Percentiles rank a stretch among this genome's conserved stretches.
Evolutionary conservation across 2,329 filamentous ascomycete species (phyloP).

Genomic region (Myotisia sp.): DNA sequence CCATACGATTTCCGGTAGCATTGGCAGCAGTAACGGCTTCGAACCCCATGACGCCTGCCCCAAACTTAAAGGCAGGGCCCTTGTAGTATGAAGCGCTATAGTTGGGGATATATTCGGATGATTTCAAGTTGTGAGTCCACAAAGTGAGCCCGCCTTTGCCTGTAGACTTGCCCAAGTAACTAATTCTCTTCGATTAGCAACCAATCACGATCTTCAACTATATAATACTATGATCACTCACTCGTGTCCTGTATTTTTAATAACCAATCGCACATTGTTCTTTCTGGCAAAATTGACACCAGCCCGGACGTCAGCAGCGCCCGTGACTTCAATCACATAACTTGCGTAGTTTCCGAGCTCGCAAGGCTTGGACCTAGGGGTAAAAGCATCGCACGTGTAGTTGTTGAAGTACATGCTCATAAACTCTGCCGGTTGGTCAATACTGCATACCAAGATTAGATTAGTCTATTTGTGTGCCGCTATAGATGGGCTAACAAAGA

Average conservation of each 20-base stretch:
- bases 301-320: conserved; percentile 15
- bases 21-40: conserved; percentile 40
- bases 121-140: conserved; percentile 22
- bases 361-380: background rate
- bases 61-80: conserved; percentile 41
- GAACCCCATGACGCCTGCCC: conserved; percentile 39
- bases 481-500: too few relatives aligned
- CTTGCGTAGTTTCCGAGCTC: conserved; percentile 10
- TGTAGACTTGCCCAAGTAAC: conserved; percentile 41
- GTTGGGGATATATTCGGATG: conserved; percentile 17
- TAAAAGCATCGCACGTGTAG: conserved; percentile 1
- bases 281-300: conserved; percentile 18
- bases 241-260: conserved; percentile 46
- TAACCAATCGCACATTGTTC: conserved; percentile 27
- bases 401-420: conserved; percentile 1
- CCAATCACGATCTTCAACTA: too few relatives aligned
- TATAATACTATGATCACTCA: too few relatives aligned
- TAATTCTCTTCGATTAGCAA: too few relatives aligned
- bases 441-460: too few relatives aligned
- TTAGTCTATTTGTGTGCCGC: too few relatives aligned
- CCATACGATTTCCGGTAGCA: conserved; percentile 33
- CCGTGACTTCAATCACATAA: conserved; percentile 25
- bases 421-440: too few relatives aligned
- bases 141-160: conserved; percentile 38
- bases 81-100: conserved; percentile 27